Evolutionary conservation across 176 grass and related monocot species (phyloP).

Genomic region (Juncus effusus): DNA sequence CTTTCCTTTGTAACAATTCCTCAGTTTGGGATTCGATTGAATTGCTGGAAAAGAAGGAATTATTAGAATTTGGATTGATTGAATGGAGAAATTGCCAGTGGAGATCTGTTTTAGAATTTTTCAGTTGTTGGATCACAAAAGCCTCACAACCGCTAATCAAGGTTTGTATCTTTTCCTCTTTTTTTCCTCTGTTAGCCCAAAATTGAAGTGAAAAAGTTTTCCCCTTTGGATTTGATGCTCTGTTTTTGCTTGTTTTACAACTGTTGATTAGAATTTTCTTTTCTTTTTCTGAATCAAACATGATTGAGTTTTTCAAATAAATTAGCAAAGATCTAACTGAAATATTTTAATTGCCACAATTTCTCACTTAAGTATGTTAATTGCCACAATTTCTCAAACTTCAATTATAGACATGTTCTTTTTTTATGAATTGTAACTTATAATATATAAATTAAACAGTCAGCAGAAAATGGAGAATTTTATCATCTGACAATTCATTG

Average conservation of each 20-base stretch:
- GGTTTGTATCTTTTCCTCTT: conserved; percentile 24
- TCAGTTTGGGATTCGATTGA: not conserved
- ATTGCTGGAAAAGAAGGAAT: not conserved
- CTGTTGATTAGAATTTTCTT: not conserved
- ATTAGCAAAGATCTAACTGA: not conserved
- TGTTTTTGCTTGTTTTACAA: not conserved
- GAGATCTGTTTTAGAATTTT: conserved; percentile 79
- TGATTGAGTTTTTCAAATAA: too few species aligned
- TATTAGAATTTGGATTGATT: not conserved
- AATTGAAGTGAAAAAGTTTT: too few species aligned
- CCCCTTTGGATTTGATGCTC: too few species aligned
- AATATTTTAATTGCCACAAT: not conserved
- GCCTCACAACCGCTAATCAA: conserved; percentile 64
- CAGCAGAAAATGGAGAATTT: conserved; percentile 70
- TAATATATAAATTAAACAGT: conserved; percentile 31
- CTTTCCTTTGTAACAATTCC: not conserved
- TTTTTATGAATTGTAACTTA: not conserved
- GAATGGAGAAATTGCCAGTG: conserved; percentile 48
- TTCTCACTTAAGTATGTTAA: not conserved
- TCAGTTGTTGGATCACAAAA: conserved; percentile 55
- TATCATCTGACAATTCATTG: conserved; percentile 62
- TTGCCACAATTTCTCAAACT: not conserved
- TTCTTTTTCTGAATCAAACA: not conserved
- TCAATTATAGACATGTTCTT: too few species aligned
- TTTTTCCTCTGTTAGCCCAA: not conserved